These are phyloP conservation scores for Rhodofomes roseus DNA, from an alignment of 1,284 basidiomycete species.

Conservation along the genomic window DNA sequence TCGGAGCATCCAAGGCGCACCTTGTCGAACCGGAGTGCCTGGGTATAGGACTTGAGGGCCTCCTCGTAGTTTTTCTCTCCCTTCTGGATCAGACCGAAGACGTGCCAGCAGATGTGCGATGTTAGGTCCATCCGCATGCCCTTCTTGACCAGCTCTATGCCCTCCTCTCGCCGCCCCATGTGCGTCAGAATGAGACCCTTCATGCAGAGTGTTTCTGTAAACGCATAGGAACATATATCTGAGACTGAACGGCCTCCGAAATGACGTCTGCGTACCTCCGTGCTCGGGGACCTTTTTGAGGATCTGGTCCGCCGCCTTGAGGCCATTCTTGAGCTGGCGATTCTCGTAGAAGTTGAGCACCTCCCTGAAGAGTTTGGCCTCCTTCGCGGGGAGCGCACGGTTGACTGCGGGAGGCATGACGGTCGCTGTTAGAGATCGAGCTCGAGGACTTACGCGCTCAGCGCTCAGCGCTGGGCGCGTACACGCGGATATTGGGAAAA, in stretches of 20 bases:
- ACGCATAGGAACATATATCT: constrained; percentile 6
- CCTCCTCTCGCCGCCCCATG: constrained; percentile 82
- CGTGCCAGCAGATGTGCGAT: constrained; percentile 98
- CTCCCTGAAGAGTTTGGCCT: constrained; percentile 85
- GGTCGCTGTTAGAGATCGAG: not conserved
- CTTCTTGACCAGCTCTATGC: constrained; percentile 83
- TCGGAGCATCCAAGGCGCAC: constrained; percentile 41
- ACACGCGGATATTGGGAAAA: constrained; percentile 12
- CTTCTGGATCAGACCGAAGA: constrained; percentile 91
- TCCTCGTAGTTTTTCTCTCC: constrained; percentile 90
- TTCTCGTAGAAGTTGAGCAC: constrained; percentile 90
- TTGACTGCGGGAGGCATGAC: constrained; percentile 34
- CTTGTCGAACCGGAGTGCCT: constrained; percentile 86
- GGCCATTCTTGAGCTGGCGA: constrained; percentile 85
- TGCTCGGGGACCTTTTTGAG: constrained; percentile 96
- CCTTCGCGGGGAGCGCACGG: constrained; percentile 73
- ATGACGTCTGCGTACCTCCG: constrained; percentile 63
- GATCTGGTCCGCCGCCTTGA: constrained; percentile 92
- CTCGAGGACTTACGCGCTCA: constrained; percentile 7
- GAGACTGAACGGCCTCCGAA: not conserved
- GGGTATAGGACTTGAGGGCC: constrained; percentile 80
- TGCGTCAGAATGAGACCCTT: constrained; percentile 87
- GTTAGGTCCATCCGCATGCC: constrained; percentile 87
- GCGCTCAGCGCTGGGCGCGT: not conserved
- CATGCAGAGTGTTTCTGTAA: constrained; percentile 89